Evolutionary conservation across 176 grass and related monocot genomes (phyloP), one percentile per base, ranked within the genome.

Genomic region (Oryza officinalis): DNA sequence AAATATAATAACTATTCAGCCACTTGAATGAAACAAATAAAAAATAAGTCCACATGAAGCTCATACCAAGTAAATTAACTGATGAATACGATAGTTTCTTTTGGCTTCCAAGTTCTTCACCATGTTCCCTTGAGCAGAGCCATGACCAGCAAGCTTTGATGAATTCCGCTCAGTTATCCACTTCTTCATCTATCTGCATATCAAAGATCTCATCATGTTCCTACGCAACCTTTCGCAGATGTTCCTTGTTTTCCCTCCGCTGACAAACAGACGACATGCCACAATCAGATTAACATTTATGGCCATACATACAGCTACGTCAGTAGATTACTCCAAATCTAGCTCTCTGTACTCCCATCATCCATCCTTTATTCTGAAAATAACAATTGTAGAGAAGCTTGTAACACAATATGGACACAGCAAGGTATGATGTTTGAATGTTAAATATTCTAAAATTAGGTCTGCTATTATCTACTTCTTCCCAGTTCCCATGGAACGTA

Each of bases 1-100:
- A 59, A 31, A 33, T 76, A 33, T 76, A 35, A 37, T 35, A 66
- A 49, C 2, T 18, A 71, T 15, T 14, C 46, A 78, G n/a, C 33
- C 27, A 37, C 4, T 54, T 44, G 3, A 80, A 78, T 45, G 63
- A 20, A 80, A 87, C 7, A 17, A 4, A 23, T 67, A 41, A 13
- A 50, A 13, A 87, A 69, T n/a, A 79, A 80, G 26, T 32, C 60
- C 38, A 6, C 13, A 61, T 47, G 46, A 67, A 88, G 57, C 43
- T 68, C 40, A 75, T 67, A 74, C 38, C 70, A 50, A 13, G n/a
- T 69, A 80, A 30, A 79, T 38, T 63, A 30, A 38, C 17, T 45
- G 22, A 12, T 4, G 9, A 43, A 41, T 72, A 40, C 72, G 23
- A 57, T 44, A 54, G 43, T 41, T 5, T 37, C 20, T 66, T 65